phyloP scores from a whole-genome alignment of 2,329 filamentous ascomycete species.

The Calonectria pseudoreteaudii region DNA sequence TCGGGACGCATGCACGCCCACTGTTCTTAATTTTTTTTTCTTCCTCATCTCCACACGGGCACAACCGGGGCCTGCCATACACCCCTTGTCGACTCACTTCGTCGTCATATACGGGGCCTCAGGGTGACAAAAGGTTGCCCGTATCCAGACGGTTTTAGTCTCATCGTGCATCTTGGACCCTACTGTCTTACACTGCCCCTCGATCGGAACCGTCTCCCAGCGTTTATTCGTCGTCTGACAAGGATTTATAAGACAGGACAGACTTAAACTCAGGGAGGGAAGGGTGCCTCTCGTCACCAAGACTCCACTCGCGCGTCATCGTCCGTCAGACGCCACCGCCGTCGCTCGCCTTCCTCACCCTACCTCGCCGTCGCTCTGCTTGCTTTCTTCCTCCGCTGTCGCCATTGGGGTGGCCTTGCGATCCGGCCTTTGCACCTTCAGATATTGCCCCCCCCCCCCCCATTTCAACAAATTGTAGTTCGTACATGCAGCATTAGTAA shows the following conservation, averaged over 20 bases:
- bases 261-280: background rate
- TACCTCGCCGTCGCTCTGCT: slow-evolving; percentile 26
- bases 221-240: background rate
- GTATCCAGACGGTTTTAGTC: background rate
- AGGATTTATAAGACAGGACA: slow-evolving; percentile 1
- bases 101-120: background rate
- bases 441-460: background rate
- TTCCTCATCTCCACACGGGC: background rate
- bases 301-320: slow-evolving; percentile 39
- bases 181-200: slow-evolving; percentile 6
- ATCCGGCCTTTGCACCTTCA: background rate
- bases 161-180: slow-evolving; percentile 1
- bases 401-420: background rate
- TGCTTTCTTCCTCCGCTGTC: background rate
- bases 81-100: background rate
- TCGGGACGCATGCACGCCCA: background rate
- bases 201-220: background rate
- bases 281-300: slow-evolving; percentile 11
- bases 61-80: background rate
- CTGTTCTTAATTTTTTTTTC: background rate
- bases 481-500: background rate
- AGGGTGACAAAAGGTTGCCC: background rate
- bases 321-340: slow-evolving; percentile 38
- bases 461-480: background rate
- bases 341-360: slow-evolving; percentile 21